These are phyloP conservation scores for Trypanosomatidae sp. DNA, from an alignment of 208 protist species.

Conservation along the genomic window DNA sequence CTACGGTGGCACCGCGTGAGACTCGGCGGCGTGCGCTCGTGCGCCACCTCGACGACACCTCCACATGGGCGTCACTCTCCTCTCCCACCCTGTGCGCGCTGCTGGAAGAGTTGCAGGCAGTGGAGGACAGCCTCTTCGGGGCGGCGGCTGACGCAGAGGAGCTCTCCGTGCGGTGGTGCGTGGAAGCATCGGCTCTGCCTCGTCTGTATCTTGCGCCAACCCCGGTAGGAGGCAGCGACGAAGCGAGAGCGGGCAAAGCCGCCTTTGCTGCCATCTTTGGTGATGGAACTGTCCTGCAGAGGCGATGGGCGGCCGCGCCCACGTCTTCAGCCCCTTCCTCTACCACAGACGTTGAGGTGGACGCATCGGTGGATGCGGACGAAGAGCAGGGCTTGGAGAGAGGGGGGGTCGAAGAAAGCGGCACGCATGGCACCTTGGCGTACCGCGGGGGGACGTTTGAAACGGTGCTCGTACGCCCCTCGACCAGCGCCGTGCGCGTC, in stretches of 20 bases:
- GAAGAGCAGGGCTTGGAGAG: not conserved
- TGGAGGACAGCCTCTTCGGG: constrained; percentile 22
- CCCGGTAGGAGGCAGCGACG: not conserved
- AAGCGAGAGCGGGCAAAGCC: not conserved
- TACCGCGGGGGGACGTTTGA: constrained; percentile 33
- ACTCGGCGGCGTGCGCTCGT: constrained; percentile 16
- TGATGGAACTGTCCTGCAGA: constrained; percentile 69
- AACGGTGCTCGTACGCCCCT: constrained; percentile 60
- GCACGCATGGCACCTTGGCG: not conserved
- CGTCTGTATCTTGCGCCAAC: constrained; percentile 63
- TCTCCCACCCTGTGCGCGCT: constrained; percentile 21
- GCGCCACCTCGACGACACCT: not conserved
- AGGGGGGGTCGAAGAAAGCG: not conserved
- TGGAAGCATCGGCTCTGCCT: constrained; percentile 69
- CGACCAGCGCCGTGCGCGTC: constrained; percentile 59
- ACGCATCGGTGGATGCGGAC: not conserved
- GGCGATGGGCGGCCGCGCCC: constrained; percentile 31
- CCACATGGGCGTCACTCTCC: constrained; percentile 16
- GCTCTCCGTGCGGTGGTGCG: constrained; percentile 54
- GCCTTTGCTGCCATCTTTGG: constrained; percentile 70
- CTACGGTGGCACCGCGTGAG: constrained; percentile 20
- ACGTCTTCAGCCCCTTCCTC: not conserved
- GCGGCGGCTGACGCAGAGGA: not conserved
- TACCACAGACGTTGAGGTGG: not conserved
- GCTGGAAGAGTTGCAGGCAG: constrained; percentile 23